phyloP scores from a whole-genome alignment of 1,139 yeast genomes.

The Candida pseudoviswanathii region DNA sequence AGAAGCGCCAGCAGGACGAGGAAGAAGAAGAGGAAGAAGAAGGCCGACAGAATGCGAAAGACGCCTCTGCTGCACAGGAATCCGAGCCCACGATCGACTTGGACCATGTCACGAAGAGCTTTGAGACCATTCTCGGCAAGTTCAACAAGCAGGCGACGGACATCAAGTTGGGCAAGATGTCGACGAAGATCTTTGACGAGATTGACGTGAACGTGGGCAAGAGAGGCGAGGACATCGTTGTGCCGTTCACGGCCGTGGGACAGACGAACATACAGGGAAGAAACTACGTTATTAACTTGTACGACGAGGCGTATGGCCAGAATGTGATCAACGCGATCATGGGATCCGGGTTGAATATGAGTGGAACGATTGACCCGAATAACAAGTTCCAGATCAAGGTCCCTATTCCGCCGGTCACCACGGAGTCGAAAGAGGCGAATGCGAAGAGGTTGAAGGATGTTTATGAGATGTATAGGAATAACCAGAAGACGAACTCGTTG shows the following conservation, averaged over 20 bases:
- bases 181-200: constrained; percentile 66
- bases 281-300: constrained; percentile 72
- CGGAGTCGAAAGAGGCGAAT: constrained; percentile 63
- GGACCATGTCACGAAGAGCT: constrained; percentile 45
- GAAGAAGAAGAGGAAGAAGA: constrained; percentile 17
- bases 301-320: constrained; percentile 75
- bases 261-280: constrained; percentile 77
- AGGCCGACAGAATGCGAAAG: constrained; percentile 13
- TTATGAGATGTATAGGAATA: constrained; percentile 63
- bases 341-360: constrained; percentile 69
- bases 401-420: constrained; percentile 73
- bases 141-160: constrained; percentile 62
- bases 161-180: constrained; percentile 66
- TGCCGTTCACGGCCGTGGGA: constrained; percentile 65
- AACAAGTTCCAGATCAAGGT: constrained; percentile 75
- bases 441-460: constrained; percentile 62
- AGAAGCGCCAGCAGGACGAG: constrained; percentile 19
- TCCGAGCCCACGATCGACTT: constrained; percentile 29
- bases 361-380: constrained; percentile 73
- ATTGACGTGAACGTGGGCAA: constrained; percentile 48
- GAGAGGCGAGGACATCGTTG: constrained; percentile 36
- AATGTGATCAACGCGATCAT: constrained; percentile 70
- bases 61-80: constrained; percentile 12
- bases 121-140: constrained; percentile 50
- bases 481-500: constrained; percentile 37